A percentile compares a stretch with the other conserved stretches of the same genome.
These are phyloP conservation scores for Candida tammaniensis DNA, from an alignment of 805 yeast species.

Conservation along the genomic window DNA sequence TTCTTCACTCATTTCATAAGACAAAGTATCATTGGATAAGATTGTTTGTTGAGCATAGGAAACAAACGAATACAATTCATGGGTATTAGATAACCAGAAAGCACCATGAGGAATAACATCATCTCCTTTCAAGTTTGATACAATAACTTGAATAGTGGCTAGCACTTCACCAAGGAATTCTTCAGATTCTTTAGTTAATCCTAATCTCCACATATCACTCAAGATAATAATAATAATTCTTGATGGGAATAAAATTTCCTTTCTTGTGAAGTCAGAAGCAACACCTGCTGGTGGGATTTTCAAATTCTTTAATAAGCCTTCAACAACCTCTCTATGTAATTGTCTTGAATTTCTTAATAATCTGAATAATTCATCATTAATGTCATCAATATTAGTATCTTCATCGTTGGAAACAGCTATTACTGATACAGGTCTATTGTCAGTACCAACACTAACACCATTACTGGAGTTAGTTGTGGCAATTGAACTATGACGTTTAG, in stretches of 20 bases:
- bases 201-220: conserved; percentile 98
- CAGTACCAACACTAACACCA: conserved; percentile 14
- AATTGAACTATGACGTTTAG: conserved; percentile 38
- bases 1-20: conserved; percentile 81
- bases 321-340: conserved; percentile 79
- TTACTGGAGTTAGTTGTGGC: conserved; percentile 3
- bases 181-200: conserved; percentile 89
- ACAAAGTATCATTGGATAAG: conserved; percentile 73
- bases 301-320: conserved; percentile 79
- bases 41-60: conserved; percentile 93
- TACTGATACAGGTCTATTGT: conserved; percentile 58
- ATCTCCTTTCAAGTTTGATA: conserved; percentile 75
- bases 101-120: conserved; percentile 91
- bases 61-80: conserved; percentile 91
- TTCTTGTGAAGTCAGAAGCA: conserved; percentile 76
- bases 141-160: conserved; percentile 81
- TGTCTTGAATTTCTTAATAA: conserved; percentile 67
- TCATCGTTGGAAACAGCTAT: conserved; percentile 56
- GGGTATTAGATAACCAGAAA: conserved; percentile 95
- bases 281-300: conserved; percentile 84
- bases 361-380: conserved; percentile 71
- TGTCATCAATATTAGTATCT: conserved; percentile 58
- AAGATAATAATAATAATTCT: conserved; percentile 87
- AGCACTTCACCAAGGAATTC: conserved; percentile 85
- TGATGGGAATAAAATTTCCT: conserved; percentile 94